Conservation (phyloP, 257 asterid genomes). For the Fraxinus cuspidata region DNA sequence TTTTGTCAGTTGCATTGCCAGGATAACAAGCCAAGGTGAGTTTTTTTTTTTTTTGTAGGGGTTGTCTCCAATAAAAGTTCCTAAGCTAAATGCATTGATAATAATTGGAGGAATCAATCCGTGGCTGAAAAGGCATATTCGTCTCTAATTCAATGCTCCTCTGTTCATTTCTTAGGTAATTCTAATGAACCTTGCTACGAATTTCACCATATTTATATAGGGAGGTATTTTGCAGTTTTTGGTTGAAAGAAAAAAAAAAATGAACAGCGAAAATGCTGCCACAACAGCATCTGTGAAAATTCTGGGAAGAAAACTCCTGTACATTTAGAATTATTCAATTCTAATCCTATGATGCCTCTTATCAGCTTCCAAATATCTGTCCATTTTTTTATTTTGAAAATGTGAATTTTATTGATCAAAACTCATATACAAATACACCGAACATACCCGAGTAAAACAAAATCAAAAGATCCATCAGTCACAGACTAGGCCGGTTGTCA, state of each 20-base stretch:
- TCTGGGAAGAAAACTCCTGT: too few species aligned
- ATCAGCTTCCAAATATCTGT: background rate
- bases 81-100: conserved; percentile 58
- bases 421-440: too few species aligned
- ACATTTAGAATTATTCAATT: too few species aligned
- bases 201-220: too few species aligned
- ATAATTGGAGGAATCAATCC: conserved; percentile 64
- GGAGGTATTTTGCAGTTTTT: too few species aligned
- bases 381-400: background rate
- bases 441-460: too few species aligned
- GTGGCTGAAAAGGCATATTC: conserved; percentile 70
- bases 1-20: conserved; percentile 74
- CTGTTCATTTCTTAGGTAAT: conserved; percentile 85
- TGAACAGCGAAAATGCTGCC: too few species aligned
- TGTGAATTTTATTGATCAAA: too few species aligned
- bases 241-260: too few species aligned
- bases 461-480: too few species aligned
- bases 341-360: background rate
- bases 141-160: conserved; percentile 52
- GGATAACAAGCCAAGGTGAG: conserved; percentile 79
- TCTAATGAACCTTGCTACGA: background rate
- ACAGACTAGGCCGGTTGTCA: too few species aligned
- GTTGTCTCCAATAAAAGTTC: conserved; percentile 61
- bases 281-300: too few species aligned
- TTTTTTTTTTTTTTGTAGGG: conserved; percentile 40